phyloP scores from a whole-genome alignment of 805 yeast genomes.

The Grigorovia humatica region DNA sequence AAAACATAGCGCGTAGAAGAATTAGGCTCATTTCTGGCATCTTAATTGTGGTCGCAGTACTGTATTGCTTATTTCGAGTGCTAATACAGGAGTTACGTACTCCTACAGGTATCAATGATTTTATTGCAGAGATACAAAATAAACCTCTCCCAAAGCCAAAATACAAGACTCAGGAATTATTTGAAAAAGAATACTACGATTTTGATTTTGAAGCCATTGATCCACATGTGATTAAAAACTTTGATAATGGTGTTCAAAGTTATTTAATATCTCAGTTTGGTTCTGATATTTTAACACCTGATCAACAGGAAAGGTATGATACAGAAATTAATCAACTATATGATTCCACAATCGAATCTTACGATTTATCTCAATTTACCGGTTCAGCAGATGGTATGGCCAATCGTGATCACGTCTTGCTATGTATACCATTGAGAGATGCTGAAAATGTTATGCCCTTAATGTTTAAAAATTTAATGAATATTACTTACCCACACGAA shows the following conservation, averaged over 20 bases:
- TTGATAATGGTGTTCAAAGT: conserved; percentile 31
- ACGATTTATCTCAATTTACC: conserved; percentile 48
- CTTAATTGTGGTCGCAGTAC: background rate
- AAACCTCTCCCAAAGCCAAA: background rate
- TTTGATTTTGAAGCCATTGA: conserved; percentile 30
- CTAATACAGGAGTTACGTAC: background rate
- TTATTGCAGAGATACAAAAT: background rate
- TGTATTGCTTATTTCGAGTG: background rate
- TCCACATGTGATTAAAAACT: conserved; percentile 24
- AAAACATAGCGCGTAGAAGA: background rate
- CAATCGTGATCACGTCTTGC: conserved; percentile 52
- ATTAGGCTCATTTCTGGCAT: background rate
- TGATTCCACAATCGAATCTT: conserved; percentile 43
- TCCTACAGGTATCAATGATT: background rate
- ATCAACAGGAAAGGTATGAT: conserved; percentile 20
- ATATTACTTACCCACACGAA: conserved; percentile 73
- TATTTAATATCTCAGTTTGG: conserved; percentile 30
- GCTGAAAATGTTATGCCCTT: conserved; percentile 69
- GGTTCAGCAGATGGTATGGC: conserved; percentile 43
- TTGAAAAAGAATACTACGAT: conserved; percentile 27
- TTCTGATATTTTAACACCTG: conserved; percentile 21
- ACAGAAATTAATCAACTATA: conserved; percentile 31
- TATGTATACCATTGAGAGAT: conserved; percentile 69
- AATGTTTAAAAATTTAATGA: conserved; percentile 80
- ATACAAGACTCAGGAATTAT: conserved; percentile 12